Evolutionary conservation across 2,329 filamentous ascomycete species (phyloP), one percentile per base, ranked within the genome.

Genomic region (Aurifilum marmelostoma): DNA sequence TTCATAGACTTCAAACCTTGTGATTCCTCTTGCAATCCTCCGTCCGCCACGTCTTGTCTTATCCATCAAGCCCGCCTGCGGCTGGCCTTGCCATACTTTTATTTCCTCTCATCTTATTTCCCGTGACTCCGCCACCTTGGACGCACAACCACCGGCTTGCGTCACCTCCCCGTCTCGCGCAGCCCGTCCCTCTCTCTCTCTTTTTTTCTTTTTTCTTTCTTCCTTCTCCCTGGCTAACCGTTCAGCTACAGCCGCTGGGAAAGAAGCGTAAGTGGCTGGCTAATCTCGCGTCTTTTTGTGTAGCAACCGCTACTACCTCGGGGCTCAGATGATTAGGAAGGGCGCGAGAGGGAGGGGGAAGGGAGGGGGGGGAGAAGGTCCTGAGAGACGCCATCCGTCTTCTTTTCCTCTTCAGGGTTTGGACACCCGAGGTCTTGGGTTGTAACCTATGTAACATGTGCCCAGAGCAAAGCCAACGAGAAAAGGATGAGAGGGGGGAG

Each of bases 101-200:
- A n/a, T n/a, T n/a, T n/a, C n/a, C 43, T 47, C 50, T 68, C 56
- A 64, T 50, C 60, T 63, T 41, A 66, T 43, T 52, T 68, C 58
- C 56, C 59, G 65, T 50, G n/a, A 66, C 67, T 67, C 63, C 63
- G 54, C 67, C 63, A 66, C 66, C 43, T 14, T 9, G 27, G 24
- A 32, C 27, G 58, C 63, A 65, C 52, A 32, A 41, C 34, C 12
- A 41, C 1, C 24, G n/a, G n/a, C 11, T 24, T 61, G n/a, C 59
- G 37, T 61, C 59, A 39, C n/a, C 59, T 24, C n/a, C n/a, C n/a
- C n/a, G n/a, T n/a, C n/a, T n/a, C n/a, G n/a, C n/a, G n/a, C n/a
- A n/a, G n/a, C n/a, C n/a, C n/a, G n/a, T 37, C 24, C 21, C 41
- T 47, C 41, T 47, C 39, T 41, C 41, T 18, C 39, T 43, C 14